phyloP scores from a whole-genome alignment of 768 basidiomycete genomes.

The Pleurotus salmoneostramineus region DNA sequence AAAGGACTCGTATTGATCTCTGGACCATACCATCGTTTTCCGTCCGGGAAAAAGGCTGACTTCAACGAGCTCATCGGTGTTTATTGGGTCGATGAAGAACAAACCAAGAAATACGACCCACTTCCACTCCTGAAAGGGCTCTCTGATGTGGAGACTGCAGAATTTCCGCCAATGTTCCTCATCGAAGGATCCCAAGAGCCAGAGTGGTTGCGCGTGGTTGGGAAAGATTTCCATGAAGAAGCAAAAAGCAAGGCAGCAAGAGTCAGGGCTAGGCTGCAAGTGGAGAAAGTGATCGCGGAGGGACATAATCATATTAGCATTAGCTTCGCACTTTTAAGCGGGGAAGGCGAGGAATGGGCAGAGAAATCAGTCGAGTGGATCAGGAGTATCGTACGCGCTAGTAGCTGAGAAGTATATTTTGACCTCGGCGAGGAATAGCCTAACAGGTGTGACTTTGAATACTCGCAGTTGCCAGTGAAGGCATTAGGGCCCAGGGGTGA shows the following conservation, averaged over 20 bases:
- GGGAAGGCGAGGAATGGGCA: conserved; percentile 63
- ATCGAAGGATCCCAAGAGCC: conserved; percentile 55
- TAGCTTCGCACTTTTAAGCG: conserved; percentile 44
- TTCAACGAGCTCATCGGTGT: conserved; percentile 26
- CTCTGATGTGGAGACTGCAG: conserved; percentile 25
- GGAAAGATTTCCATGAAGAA: conserved; percentile 31
- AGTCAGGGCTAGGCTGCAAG: conserved; percentile 6
- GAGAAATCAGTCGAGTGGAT: conserved; percentile 41
- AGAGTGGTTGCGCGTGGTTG: conserved; percentile 30
- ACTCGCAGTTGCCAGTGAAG: neutral
- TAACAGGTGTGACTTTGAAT: neutral
- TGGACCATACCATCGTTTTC: conserved; percentile 37
- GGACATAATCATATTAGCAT: conserved; percentile 67
- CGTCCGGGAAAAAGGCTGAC: conserved; percentile 16
- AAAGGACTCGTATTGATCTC: conserved; percentile 43
- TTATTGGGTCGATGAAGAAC: conserved; percentile 36
- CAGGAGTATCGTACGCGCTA: conserved; percentile 2
- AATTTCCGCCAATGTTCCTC: conserved; percentile 44
- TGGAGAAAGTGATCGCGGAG: conserved; percentile 32
- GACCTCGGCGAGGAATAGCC: neutral
- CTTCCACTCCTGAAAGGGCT: conserved; percentile 34
- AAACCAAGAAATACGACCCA: conserved; percentile 32
- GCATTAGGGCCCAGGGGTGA: no score
- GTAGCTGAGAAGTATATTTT: neutral
- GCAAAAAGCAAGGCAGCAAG: conserved; percentile 31